Base-by-base conservation (phyloP, 2,329 filamentous ascomycete genomes). In the Trichoderma arundinaceum region DNA sequence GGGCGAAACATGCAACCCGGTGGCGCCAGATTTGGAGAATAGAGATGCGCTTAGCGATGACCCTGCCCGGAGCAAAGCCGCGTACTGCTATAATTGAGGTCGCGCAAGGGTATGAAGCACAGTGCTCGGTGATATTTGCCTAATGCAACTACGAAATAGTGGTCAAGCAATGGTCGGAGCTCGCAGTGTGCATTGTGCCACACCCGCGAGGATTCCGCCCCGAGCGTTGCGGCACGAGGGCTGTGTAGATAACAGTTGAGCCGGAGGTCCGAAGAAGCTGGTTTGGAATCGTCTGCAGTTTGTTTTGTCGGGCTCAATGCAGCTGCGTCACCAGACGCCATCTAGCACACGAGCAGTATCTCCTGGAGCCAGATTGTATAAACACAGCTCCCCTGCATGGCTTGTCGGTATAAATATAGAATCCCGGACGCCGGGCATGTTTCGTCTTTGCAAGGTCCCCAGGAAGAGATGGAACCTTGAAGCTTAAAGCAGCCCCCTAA, bases 191-290 rank as follows among this genome's bases (percentile, higher is more conserved):
- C 60, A 63, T 3, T 63, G 60, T 63, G 60, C 60, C 39, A 62
- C 59, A 38, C 33, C 38, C 59, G 59, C 59, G 59, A 39, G 57
- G 57, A 22, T 59, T 60, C 43, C 28, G 32, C 22, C 9, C 43
- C 33, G 57, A 60, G 46, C 15, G 57, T 28, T 51, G 33, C 57
- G 49, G 60, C 39, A 63, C 32, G 38, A 46, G 39, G 60, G 49
- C 60, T 53, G 59, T 62, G 48, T 54, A 13, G 48, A 43, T 33
- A 19, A 35, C n/a, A 38, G 19, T 46, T 5, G 39, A 44, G 19
- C 60, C 60, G 60, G 60, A 54, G 60, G 60, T 63, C 60, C 60
- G 60, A 46, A 41, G 39, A 63, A 10, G 38, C 15, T 53, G 48
- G 48, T 46, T 17, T 60, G 44, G 57, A 49, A 51, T 51, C 22